A percentile compares a stretch with the other conserved stretches of the same genome.
Conservation (phyloP, 164 flowering plant genomes). For the Vitis vinifera region DNA sequence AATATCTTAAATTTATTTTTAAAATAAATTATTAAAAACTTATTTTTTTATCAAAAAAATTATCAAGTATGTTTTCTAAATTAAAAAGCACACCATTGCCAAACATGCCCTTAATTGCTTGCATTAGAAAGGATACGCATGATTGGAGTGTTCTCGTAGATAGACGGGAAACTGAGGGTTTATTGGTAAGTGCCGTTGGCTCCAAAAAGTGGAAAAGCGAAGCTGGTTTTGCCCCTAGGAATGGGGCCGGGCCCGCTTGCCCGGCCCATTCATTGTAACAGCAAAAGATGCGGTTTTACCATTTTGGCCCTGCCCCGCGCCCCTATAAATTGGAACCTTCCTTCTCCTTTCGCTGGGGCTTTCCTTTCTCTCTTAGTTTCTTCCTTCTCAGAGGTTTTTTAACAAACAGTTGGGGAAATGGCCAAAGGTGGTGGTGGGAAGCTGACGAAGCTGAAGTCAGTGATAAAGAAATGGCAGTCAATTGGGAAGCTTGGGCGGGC, state of each 20-base stretch:
- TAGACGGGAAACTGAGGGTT: neutral
- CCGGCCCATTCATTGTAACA: neutral
- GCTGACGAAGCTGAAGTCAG: constrained; percentile 41
- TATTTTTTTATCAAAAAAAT: too few species aligned
- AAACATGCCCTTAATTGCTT: too few species aligned
- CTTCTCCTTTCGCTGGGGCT: constrained; percentile 18
- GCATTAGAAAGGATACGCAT: neutral
- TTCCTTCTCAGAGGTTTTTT: neutral
- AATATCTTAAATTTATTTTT: too few species aligned
- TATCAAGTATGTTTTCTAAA: too few species aligned
- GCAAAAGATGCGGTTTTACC: neutral
- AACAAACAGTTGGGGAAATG: constrained; percentile 6
- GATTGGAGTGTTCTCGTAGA: neutral
- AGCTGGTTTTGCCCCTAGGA: neutral
- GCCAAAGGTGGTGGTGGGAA: constrained; percentile 28
- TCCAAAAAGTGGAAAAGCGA: neutral
- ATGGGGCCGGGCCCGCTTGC: too few species aligned
- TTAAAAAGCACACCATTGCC: too few species aligned
- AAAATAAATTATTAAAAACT: too few species aligned
- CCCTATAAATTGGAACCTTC: constrained; percentile 45
- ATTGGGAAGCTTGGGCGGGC: constrained; percentile 18
- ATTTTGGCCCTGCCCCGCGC: constrained; percentile 8
- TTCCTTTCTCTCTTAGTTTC: neutral
- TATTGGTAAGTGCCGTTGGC: neutral
- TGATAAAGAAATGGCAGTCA: constrained; percentile 37